Evolutionary conservation across 345 rosid species (phyloP), one percentile per base, ranked within the genome.

Genomic region (Euphorbia pulcherrima): DNA sequence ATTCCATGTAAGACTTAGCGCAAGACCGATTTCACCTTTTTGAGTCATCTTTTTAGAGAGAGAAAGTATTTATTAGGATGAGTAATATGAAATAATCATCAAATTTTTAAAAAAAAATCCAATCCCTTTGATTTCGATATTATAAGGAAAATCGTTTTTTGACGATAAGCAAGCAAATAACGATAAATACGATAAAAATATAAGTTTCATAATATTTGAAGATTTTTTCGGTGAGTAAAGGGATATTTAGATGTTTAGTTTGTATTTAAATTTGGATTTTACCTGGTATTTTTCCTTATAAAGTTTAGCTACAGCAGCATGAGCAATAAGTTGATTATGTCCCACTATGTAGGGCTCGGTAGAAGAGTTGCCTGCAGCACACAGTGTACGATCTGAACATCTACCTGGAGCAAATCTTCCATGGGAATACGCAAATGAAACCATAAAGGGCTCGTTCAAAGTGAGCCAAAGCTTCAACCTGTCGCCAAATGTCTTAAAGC

Each of bases 211-310:
- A n/a, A n/a, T n/a, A n/a, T n/a, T n/a, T n/a, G n/a, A n/a, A n/a
- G n/a, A n/a, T 41, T 39, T 12, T 4, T 4, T 39, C 12, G 1
- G 1, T 39, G 10, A 4, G 6, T 12, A 39, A 39, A 39, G 1
- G 6, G 2, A 47, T 10, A 47, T 47, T n/a, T n/a, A n/a, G n/a
- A n/a, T n/a, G n/a, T n/a, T n/a, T n/a, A n/a, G n/a, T n/a, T n/a
- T n/a, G n/a, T n/a, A n/a, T n/a, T n/a, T n/a, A n/a, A n/a, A n/a
- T n/a, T n/a, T n/a, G n/a, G n/a, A 50, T 18, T 50, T 5, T 6
- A 65, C 68, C 59, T 65, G 24, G 27, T 48, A 65, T 51, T 65
- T 51, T 18, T 65, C 67, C 27, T 29, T 63, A 24, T 63, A 63
- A 3, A 41, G 18, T 63, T 63, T 41, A 5, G 46, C 53, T 3